These are phyloP conservation scores for Trametes cinnabarina DNA, from an alignment of 768 basidiomycete genomes.

Conservation along the genomic window DNA sequence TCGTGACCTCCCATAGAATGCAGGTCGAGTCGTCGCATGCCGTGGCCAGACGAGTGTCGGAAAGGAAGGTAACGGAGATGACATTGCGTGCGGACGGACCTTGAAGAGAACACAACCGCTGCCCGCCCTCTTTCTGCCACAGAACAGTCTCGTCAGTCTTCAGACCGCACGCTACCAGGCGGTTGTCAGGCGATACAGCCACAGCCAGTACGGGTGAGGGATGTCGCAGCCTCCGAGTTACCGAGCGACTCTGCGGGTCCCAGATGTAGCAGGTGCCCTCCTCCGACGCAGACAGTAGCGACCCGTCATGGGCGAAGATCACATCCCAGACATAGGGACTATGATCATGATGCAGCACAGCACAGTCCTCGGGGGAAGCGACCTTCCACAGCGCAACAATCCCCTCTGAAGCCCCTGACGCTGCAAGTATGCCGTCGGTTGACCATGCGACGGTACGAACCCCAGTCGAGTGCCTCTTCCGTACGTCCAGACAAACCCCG, in stretches of 20 bases:
- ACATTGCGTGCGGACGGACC: too few relatives aligned
- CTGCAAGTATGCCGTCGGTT: not conserved
- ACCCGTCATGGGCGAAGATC: not conserved
- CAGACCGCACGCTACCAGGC: not conserved
- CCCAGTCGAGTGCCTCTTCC: conserved; percentile 8
- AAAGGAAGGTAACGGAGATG: too few relatives aligned
- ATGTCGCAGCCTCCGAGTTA: not conserved
- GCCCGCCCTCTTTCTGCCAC: not conserved
- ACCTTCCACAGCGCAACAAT: not conserved
- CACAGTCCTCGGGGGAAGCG: not conserved
- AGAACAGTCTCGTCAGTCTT: not conserved
- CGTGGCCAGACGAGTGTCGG: too few relatives aligned
- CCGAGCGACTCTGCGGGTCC: not conserved
- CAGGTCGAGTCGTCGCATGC: too few relatives aligned
- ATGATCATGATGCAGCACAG: not conserved
- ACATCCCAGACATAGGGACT: not conserved
- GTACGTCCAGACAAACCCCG: not conserved
- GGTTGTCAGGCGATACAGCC: not conserved
- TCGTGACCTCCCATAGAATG: too few relatives aligned
- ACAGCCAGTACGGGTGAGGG: not conserved
- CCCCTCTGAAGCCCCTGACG: not conserved
- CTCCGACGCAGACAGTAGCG: not conserved
- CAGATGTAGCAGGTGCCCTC: not conserved
- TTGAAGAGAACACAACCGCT: not conserved
- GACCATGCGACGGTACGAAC: conserved; percentile 27